A percentile compares a stretch with the other conserved stretches of the same genome.
Conservation (phyloP, 2,329 filamentous ascomycete species). For the Hypoxylon sp. region DNA sequence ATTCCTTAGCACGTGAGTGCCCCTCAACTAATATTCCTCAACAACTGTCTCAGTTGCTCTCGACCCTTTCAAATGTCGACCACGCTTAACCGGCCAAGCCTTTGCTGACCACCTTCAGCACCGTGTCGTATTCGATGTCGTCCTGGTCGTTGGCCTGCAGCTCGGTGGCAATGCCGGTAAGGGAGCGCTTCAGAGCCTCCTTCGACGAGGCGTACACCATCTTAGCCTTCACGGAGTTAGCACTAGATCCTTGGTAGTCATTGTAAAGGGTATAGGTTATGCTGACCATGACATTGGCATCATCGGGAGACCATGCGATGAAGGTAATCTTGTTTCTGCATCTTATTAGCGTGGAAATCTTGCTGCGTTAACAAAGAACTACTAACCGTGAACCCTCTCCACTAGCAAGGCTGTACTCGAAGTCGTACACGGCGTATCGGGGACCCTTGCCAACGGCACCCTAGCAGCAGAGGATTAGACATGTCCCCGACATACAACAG, state of each 20-base stretch:
- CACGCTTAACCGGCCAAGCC: conserved; percentile 65
- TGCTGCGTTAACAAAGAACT: conserved; percentile 40
- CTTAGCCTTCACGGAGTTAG: conserved; percentile 73
- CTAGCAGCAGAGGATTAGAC: conserved; percentile 56
- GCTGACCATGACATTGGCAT: conserved; percentile 82
- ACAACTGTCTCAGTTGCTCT: conserved; percentile 36
- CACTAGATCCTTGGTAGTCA: background rate
- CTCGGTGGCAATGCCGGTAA: conserved; percentile 81
- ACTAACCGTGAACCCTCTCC: conserved; percentile 79
- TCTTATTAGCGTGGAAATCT: conserved; percentile 29
- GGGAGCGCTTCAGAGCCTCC: conserved; percentile 84
- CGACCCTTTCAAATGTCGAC: conserved; percentile 23
- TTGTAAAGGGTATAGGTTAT: background rate
- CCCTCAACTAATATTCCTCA: conserved; percentile 39
- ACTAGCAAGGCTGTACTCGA: conserved; percentile 79
- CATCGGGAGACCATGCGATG: conserved; percentile 85
- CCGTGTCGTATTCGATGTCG: conserved; percentile 83
- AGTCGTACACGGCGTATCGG: conserved; percentile 88
- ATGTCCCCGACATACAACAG: conserved; percentile 59
- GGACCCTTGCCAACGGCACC: conserved; percentile 75
- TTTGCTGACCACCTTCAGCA: conserved; percentile 78
- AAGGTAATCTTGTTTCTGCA: conserved; percentile 82
- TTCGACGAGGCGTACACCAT: conserved; percentile 94
- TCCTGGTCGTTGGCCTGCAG: conserved; percentile 88
- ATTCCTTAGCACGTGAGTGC: conserved; percentile 42